These are phyloP conservation scores for Lenwebbia sp. DNA, from an alignment of 345 rosid genomes.

Conservation along the genomic window DNA sequence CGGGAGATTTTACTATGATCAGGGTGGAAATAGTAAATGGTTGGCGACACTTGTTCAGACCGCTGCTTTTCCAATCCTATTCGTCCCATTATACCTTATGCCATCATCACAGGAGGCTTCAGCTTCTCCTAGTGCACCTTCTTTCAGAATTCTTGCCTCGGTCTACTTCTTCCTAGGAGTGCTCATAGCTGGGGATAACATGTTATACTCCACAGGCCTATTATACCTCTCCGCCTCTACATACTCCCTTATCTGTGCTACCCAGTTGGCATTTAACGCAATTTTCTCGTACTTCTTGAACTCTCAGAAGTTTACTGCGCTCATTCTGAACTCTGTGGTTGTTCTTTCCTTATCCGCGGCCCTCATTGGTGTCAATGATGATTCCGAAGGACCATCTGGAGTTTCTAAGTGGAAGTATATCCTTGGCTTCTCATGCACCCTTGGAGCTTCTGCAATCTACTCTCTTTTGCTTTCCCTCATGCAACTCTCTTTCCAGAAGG, in stretches of 20 bases:
- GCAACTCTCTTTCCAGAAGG: slow-evolving; percentile 65
- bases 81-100: slow-evolving; percentile 37
- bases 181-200: slow-evolving; percentile 49
- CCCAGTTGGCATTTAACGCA: slow-evolving; percentile 71
- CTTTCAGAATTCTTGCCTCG: slow-evolving; percentile 15
- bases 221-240: slow-evolving; percentile 71
- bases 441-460: slow-evolving; percentile 65
- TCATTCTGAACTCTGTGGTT: slow-evolving; percentile 45
- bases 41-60: slow-evolving; percentile 59
- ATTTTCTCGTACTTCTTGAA: no score
- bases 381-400: slow-evolving; percentile 40
- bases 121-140: slow-evolving; percentile 18
- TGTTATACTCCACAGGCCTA: slow-evolving; percentile 64
- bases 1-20: slow-evolving; percentile 54
- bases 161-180: slow-evolving; percentile 53
- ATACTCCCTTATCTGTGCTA: slow-evolving; percentile 66
- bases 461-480: slow-evolving; percentile 74
- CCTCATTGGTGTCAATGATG: slow-evolving; percentile 53
- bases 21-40: slow-evolving; percentile 68
- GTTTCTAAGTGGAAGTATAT: slow-evolving; percentile 43
- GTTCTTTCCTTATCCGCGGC: slow-evolving; percentile 66
- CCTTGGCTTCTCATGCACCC: slow-evolving; percentile 43
- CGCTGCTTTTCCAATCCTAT: slow-evolving; percentile 56
- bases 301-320: slow-evolving; percentile 59
- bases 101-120: slow-evolving; percentile 28